Conservation (phyloP, 2,329 filamentous ascomycete species). For the Blastomyces emzantsi region DNA sequence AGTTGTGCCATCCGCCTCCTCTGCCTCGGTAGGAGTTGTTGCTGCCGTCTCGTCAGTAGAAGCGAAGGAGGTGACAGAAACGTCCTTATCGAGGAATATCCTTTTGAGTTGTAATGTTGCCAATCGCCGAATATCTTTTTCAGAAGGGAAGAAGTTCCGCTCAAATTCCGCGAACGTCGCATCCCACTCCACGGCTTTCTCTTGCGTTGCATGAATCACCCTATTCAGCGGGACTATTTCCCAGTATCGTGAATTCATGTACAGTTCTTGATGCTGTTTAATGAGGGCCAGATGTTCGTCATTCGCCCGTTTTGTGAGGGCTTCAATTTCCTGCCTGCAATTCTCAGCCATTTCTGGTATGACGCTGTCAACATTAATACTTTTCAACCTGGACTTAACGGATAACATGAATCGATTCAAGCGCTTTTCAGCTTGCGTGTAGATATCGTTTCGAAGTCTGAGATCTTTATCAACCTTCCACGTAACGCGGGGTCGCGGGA, state of each 20-base stretch:
- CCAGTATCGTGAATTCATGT: constrained; percentile 91
- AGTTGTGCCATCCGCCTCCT: constrained; percentile 22
- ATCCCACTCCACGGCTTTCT: constrained; percentile 92
- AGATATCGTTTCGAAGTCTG: constrained; percentile 86
- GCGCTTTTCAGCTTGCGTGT: constrained; percentile 67
- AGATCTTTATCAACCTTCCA: constrained; percentile 98
- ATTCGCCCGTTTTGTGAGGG: constrained; percentile 65
- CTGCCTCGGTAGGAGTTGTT: constrained; percentile 36
- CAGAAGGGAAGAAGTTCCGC: constrained; percentile 80
- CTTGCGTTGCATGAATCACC: constrained; percentile 80
- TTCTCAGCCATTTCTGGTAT: constrained; percentile 75
- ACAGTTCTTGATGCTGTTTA: constrained; percentile 74
- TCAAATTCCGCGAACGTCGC: constrained; percentile 84
- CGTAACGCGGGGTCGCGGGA: constrained; percentile 79
- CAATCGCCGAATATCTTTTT: constrained; percentile 89
- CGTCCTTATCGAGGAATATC: constrained; percentile 75
- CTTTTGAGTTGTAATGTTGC: constrained; percentile 90
- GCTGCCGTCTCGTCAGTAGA: constrained; percentile 59
- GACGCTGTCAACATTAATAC: constrained; percentile 86
- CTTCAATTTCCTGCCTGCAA: constrained; percentile 73
- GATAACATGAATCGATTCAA: constrained; percentile 82
- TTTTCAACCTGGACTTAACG: constrained; percentile 71
- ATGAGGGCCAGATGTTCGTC: constrained; percentile 71
- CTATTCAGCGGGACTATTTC: constrained; percentile 91
- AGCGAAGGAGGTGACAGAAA: constrained; percentile 65